These are phyloP conservation scores for Candida ponderosae DNA, from an alignment of 805 yeast species.

Conservation along the genomic window DNA sequence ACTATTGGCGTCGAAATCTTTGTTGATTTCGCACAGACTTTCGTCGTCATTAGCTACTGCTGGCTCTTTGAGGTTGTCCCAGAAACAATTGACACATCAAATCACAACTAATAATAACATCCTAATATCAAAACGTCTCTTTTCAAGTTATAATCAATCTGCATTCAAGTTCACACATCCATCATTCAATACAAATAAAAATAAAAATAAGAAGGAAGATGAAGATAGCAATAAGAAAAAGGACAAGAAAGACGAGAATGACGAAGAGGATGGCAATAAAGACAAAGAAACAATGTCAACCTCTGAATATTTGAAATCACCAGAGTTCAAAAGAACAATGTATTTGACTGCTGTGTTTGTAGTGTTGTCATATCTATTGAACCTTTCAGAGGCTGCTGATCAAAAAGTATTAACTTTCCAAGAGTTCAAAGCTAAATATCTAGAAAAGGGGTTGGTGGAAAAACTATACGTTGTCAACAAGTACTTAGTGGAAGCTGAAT, in stretches of 20 bases:
- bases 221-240: slow-evolving; percentile 9
- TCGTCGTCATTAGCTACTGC: too few relatives aligned
- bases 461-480: slow-evolving; percentile 68
- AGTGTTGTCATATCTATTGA: slow-evolving; percentile 26
- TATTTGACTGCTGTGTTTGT: slow-evolving; percentile 31
- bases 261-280: slow-evolving; percentile 14
- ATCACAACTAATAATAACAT: background rate
- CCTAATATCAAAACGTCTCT: background rate
- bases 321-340: slow-evolving; percentile 31
- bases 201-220: slow-evolving; percentile 7
- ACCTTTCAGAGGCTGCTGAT: slow-evolving; percentile 18
- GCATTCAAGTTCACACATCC: too few relatives aligned
- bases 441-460: slow-evolving; percentile 73
- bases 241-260: slow-evolving; percentile 13
- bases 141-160: background rate
- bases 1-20: background rate
- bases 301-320: slow-evolving; percentile 31
- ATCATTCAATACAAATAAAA: background rate
- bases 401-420: slow-evolving; percentile 50
- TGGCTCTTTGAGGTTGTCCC: background rate
- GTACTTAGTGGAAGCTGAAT: slow-evolving; percentile 61
- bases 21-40: background rate
- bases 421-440: slow-evolving; percentile 73
- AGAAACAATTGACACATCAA: background rate
- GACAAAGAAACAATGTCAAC: slow-evolving; percentile 20